Base-by-base conservation (phyloP, 345 rosid genomes). In the Moringa oleifera region DNA sequence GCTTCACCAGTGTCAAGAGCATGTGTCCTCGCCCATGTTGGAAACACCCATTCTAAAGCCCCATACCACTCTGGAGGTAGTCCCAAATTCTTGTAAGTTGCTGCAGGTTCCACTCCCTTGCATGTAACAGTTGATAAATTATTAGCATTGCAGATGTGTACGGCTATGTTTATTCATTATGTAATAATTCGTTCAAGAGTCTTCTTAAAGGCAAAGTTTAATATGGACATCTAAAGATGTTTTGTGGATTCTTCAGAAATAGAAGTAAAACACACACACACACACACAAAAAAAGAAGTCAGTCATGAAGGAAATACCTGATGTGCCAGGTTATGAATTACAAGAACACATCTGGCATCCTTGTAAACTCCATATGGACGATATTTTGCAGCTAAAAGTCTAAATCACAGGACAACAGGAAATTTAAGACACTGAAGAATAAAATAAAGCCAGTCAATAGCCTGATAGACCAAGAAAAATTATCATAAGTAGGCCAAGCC, bases 1-100 rank as follows among this genome's bases (percentile, higher is more conserved):
- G 99, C 97, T 81, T 85, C 95, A 55, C 99, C 99, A 0, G 90
- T 88, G 81, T 94, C 99, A n/a, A 94, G 97, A 54, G 99, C 97
- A 77, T 94, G 99, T 16, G 97, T 77, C 80, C 99, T 85, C 53
- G 97, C 99, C 99, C 97, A 88, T 7, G 85, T 86, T 2, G 99
- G 99, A 66, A 94, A 94, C 57, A 94, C 95, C 99, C 97, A 90
- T 60, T 75, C 99, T 23, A 90, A 66, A 20, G 97, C 96, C 67
- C 94, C 92, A 57, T 88, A 90, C 99, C 99, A 94, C 61, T 94
- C 84, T 0, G 78, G 57, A 62, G 97, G 89, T 57, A 94, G 68
- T 59, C 97, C 99, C 71, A 94, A 80, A 62, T 86, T 78, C 72
- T 75, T 67, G 58, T 72, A 94, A 21, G 80, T 85, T 47, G 74